These are phyloP conservation scores for button mushroom (Agaricus bisporus) DNA, from an alignment of 768 basidiomycete genomes.

Conservation along the genomic window DNA sequence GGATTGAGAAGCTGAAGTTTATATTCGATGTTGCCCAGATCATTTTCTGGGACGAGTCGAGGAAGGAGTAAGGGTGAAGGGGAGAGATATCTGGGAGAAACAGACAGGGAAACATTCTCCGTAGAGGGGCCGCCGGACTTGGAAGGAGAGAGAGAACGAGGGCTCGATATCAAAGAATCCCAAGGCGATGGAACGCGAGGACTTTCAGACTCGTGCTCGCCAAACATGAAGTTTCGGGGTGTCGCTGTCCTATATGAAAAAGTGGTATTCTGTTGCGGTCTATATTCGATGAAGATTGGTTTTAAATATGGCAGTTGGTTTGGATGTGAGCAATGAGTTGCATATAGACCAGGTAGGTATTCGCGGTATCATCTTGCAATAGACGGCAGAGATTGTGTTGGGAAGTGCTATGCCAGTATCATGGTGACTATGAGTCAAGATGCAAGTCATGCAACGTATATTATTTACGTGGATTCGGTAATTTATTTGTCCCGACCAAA, in stretches of 20 bases:
- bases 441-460: not conserved
- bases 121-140: conserved; percentile 20
- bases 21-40: conserved; percentile 91
- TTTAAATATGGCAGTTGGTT: not conserved
- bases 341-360: conserved; percentile 15
- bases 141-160: conserved; percentile 36
- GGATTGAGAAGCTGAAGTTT: conserved; percentile 86
- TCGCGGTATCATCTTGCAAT: conserved; percentile 25
- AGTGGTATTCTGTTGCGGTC: conserved; percentile 6
- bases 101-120: not conserved
- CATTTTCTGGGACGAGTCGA: conserved; percentile 70
- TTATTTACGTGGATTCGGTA: not conserved
- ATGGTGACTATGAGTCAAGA: conserved; percentile 9
- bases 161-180: conserved; percentile 64
- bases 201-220: conserved; percentile 77
- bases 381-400: not conserved
- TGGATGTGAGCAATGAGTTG: not conserved
- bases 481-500: conserved; percentile 4
- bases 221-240: conserved; percentile 46
- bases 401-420: conserved; percentile 1
- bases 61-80: conserved; percentile 25
- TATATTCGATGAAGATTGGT: not conserved
- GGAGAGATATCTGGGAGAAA: not conserved
- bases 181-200: conserved; percentile 77
- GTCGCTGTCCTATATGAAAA: not conserved